Evolutionary conservation across 208 protist species (phyloP), one percentile per base, ranked within the genome.

Genomic region (Acanthamoeba healyi): DNA sequence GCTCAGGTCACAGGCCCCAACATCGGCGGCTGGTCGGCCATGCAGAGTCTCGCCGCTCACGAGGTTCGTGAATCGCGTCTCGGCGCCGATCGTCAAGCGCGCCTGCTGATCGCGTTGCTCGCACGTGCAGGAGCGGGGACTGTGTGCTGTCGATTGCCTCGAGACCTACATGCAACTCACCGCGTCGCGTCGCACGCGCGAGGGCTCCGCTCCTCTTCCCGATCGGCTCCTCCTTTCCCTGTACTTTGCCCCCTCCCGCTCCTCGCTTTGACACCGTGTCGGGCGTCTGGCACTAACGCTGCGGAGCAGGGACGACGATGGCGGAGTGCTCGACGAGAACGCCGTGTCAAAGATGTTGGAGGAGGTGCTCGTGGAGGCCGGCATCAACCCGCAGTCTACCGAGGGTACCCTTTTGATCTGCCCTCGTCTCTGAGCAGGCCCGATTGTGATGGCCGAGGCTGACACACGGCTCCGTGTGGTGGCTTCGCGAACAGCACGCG

Each of bases 321-420:
- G 29, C 38, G 70, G 70, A 12, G 79, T 58, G 42, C 51, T 88
- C 14, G n/a, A 88, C 44, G 51, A 88, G 22, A n/a, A 88, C 4
- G 22, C 51, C 5, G 34, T 61, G 15, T 7, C 51, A 4, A 29
- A 34, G 7, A 14, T 88, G 19, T 29, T 88, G 17, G 44, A 88
- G 29, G 79, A 88, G 29, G 40, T 88, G 14, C 32, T 88, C 6
- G 44, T 88, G 6, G 79, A 88, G 51, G 36, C 79, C 19, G 79
- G 79, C 32, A 29, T 88, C 34, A n/a, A 88, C 36, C 79, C 79
- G 40, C 51, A 40, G 6, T 42, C 42, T 4, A 4, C 79, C 32
- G 51, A 88, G 58, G 79, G 79, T 88, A 88, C 7, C 9, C 10
- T 32, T 10, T 79, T 79, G 70, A n/a, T n/a, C n/a, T n/a, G n/a